Conservation (phyloP, 352 stramenopile genomes). For the Thalassiosira ordinaria region DNA sequence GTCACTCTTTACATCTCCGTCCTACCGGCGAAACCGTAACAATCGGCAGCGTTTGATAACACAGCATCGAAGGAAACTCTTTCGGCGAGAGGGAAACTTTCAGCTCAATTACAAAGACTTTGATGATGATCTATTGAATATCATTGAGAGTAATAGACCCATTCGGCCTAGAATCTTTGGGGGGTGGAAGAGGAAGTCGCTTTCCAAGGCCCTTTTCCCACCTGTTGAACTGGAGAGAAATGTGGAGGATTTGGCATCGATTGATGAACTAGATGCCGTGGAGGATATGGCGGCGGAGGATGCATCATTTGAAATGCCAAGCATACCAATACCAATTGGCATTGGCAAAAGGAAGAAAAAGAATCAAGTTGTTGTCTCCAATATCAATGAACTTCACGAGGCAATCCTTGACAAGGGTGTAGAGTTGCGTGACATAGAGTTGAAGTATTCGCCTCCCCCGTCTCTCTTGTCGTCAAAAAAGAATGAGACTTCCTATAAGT, state of each 20-base stretch:
- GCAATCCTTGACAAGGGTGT: conserved; percentile 47
- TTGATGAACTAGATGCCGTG: neutral
- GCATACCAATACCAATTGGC: conserved; percentile 13
- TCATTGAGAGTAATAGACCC: conserved; percentile 21
- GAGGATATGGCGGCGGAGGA: conserved; percentile 12
- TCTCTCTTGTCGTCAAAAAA: too few relatives aligned
- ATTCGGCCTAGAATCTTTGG: conserved; percentile 13
- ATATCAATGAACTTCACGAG: conserved; percentile 51
- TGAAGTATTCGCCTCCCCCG: conserved; percentile 45
- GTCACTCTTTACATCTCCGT: conserved; percentile 1
- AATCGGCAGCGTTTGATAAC: neutral
- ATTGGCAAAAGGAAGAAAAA: conserved; percentile 41
- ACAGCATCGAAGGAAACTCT: conserved; percentile 8
- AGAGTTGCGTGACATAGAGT: conserved; percentile 49
- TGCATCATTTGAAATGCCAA: neutral
- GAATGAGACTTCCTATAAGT: too few relatives aligned
- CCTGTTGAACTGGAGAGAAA: too few relatives aligned
- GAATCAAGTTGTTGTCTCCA: conserved; percentile 32
- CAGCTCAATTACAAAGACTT: conserved; percentile 50
- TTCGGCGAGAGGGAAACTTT: conserved; percentile 34
- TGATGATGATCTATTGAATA: conserved; percentile 25
- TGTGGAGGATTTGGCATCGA: too few relatives aligned
- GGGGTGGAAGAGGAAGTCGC: conserved; percentile 41
- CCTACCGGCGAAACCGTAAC: neutral
- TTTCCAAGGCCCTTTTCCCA: conserved; percentile 36